Evolutionary conservation across 23 red algal species (phyloP).

Genomic region (Cyanidioschyzon merolae): DNA sequence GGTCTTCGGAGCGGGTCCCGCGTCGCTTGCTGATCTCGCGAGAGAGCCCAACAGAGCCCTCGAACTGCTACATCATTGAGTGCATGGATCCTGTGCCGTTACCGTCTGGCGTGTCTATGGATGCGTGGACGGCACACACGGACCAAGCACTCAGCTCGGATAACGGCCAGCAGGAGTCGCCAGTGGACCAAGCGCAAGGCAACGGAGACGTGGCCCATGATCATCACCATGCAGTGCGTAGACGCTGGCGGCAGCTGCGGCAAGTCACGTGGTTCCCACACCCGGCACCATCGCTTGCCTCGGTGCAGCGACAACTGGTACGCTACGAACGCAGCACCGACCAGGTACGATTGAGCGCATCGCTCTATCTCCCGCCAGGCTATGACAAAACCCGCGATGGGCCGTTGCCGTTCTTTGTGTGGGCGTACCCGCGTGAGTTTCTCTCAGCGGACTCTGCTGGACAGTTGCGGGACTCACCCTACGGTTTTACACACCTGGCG

Average conservation of each 20-base stretch:
- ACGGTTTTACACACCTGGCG: conserved; percentile 62
- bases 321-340: conserved; percentile 43
- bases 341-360: conserved; percentile 59
- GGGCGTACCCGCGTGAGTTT: conserved; percentile 95
- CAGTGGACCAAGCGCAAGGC: no score
- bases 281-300: conserved; percentile 59
- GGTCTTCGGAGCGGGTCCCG: conserved; percentile 20
- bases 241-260: conserved; percentile 17
- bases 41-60: conserved; percentile 33
- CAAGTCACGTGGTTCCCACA: conserved; percentile 65
- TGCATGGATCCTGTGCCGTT: conserved; percentile 8
- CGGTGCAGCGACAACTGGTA: conserved; percentile 49
- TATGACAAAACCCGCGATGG: conserved; percentile 47
- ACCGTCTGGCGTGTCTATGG: background rate
- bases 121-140: background rate
- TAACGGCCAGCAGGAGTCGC: no score
- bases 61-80: conserved; percentile 55
- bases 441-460: conserved; percentile 50
- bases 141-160: background rate
- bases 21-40: conserved; percentile 40
- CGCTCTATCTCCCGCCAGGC: conserved; percentile 68
- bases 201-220: background rate
- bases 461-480: conserved; percentile 73
- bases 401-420: conserved; percentile 63
- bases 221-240: background rate